A percentile compares a stretch with the other conserved stretches of the same genome.
Conservation (phyloP, 441 rosid genomes). For the Sinapis alba region DNA sequence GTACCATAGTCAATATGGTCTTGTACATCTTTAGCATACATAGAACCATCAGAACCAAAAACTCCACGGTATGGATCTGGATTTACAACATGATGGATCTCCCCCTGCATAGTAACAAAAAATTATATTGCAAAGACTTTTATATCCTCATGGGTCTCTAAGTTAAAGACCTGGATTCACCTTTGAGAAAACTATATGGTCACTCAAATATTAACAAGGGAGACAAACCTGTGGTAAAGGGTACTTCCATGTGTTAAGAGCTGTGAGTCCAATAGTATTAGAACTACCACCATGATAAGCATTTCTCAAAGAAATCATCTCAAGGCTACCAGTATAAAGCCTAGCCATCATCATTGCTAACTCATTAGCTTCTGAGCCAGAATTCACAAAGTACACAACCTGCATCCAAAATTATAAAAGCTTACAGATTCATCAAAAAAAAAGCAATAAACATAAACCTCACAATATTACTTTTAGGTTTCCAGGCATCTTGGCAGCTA, state of each 20-base stretch:
- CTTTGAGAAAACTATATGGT: not conserved
- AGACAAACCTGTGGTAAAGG: constrained; percentile 81
- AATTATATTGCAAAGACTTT: not conserved
- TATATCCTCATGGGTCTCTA: not conserved
- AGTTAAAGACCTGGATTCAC: not conserved
- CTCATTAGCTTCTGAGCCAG: constrained; percentile 96
- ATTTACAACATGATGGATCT: constrained; percentile 87
- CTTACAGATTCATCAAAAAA: constrained; percentile 9
- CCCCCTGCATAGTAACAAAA: constrained; percentile 59
- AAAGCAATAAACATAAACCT: constrained; percentile 22
- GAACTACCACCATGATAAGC: constrained; percentile 98
- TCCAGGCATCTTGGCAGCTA: constrained; percentile 91
- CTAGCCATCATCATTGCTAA: constrained; percentile 96
- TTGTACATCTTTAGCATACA: constrained; percentile 83
- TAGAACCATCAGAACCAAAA: constrained; percentile 78
- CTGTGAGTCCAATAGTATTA: constrained; percentile 80
- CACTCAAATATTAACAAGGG: not conserved
- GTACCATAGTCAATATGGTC: constrained; percentile 93
- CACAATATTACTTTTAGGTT: constrained; percentile 64
- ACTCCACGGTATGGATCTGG: constrained; percentile 90
- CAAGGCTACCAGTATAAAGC: constrained; percentile 77
- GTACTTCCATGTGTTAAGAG: constrained; percentile 91
- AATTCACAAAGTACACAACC: constrained; percentile 94
- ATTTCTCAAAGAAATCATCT: constrained; percentile 88
- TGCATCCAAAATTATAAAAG: constrained; percentile 39